Base-by-base conservation (phyloP, 805 yeast genomes). In the Saturnispora silvae region DNA sequence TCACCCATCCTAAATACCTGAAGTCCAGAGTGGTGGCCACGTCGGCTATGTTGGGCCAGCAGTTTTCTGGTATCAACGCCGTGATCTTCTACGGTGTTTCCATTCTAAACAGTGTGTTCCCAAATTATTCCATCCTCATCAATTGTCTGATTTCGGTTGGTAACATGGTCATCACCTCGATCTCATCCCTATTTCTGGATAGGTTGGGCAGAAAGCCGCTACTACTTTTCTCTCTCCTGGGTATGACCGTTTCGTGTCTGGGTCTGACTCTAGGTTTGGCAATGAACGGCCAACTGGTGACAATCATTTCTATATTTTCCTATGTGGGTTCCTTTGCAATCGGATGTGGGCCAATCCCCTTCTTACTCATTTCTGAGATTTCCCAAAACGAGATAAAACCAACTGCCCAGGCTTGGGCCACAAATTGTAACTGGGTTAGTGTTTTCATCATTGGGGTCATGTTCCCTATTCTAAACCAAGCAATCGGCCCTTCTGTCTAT, bases 271-370 rank as follows among this genome's bases (percentile, higher is more conserved):
- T 71, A 17, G 89, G 94, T 3, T 79, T 89, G 27, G 51, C 72
- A 15, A 43, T 54, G 14, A 55, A 64, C 2, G 60, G 60, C 34
- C 64, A 81, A 0, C 23, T 59, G 0, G 42, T 78, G 11, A 68
- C 87, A 1, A 75, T 81, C 1, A 34, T 69, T 1, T 76, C 86
- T 9, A 78, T 86, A 0, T 71, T 84, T 37, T 52, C 69, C 1
- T 87, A 85, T 53, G 86, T 89, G 34, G 75, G 81, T 1, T 72
- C 85, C 20, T 92, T 89, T 63, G 97, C 96, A 0, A 62, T 81
- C 24, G 98, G 98, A 0, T 56, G 86, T 43, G 98, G 98, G 0
- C 98, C 98, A 5, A 86, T 92, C 38, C 98, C 98, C 29, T 89
- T 92, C 60, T 61, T 89, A 46, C 60, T 87, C 36, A 78, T 89